phyloP scores from a whole-genome alignment of 2,329 filamentous ascomycete species.

The Fusarium pseudocircinatum region DNA sequence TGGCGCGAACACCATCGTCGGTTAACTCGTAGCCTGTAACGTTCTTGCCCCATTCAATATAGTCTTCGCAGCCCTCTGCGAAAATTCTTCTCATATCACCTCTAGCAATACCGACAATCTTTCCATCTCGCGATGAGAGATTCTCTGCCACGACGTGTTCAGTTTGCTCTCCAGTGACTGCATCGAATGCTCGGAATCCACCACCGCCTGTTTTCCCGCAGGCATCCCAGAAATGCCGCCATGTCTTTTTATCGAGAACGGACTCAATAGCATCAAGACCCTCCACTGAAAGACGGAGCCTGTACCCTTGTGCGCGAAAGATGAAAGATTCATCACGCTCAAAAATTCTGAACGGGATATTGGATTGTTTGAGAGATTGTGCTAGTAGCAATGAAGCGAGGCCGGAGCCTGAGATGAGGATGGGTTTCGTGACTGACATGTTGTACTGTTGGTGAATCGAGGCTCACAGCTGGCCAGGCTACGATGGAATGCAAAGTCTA shows the following conservation, averaged over 20 bases:
- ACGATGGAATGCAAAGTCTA: neutral
- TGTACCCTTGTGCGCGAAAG: constrained; percentile 71
- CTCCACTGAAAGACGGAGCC: constrained; percentile 65
- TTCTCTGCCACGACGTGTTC: constrained; percentile 42
- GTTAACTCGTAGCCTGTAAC: constrained; percentile 69
- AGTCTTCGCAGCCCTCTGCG: constrained; percentile 63
- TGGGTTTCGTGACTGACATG: constrained; percentile 43
- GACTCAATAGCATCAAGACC: constrained; percentile 70
- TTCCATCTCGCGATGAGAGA: constrained; percentile 63
- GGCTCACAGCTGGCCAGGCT: too few species aligned
- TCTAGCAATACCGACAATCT: constrained; percentile 69
- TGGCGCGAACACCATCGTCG: constrained; percentile 60
- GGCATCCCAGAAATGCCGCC: constrained; percentile 64
- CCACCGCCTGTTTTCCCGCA: constrained; percentile 69
- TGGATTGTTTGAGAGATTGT: constrained; percentile 52
- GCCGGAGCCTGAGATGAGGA: constrained; percentile 58
- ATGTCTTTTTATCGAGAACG: constrained; percentile 60
- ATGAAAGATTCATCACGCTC: constrained; percentile 61
- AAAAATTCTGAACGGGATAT: constrained; percentile 64
- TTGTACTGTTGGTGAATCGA: neutral
- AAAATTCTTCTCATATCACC: constrained; percentile 71
- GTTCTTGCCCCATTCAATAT: constrained; percentile 64
- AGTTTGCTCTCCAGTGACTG: constrained; percentile 60
- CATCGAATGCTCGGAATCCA: constrained; percentile 62
- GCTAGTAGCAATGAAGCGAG: constrained; percentile 56